phyloP scores from a whole-genome alignment of 768 basidiomycete species.

The Lentinula lateritia region DNA sequence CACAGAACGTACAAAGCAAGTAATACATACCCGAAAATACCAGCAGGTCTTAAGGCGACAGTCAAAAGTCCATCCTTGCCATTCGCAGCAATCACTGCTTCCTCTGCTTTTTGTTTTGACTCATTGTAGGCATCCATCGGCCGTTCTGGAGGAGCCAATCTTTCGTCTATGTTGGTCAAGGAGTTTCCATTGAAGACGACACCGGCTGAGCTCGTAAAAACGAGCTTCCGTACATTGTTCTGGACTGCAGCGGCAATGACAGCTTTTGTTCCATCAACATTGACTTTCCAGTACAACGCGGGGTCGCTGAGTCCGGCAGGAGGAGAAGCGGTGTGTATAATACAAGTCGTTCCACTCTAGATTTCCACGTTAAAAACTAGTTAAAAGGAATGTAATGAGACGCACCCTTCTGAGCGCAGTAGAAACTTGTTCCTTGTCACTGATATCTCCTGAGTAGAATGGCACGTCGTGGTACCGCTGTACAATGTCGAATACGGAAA shows the following conservation, averaged over 20 bases:
- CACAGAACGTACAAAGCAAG: background rate
- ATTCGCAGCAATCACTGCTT: constrained; percentile 79
- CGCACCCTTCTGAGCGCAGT: constrained; percentile 70
- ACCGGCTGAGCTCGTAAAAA: constrained; percentile 92
- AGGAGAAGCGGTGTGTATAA: constrained; percentile 93
- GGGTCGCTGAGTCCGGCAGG: constrained; percentile 60
- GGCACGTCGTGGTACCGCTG: constrained; percentile 84
- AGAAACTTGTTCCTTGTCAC: constrained; percentile 64
- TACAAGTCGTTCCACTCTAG: constrained; percentile 79
- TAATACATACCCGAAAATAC: constrained; percentile 83
- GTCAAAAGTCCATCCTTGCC: constrained; percentile 80
- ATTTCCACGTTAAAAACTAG: constrained; percentile 4
- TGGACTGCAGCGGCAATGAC: constrained; percentile 78
- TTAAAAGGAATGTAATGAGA: background rate
- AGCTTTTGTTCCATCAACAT: constrained; percentile 85
- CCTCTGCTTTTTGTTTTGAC: constrained; percentile 88
- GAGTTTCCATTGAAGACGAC: constrained; percentile 83
- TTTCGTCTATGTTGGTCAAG: constrained; percentile 84
- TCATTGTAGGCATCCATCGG: constrained; percentile 91
- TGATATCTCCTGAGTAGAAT: constrained; percentile 89
- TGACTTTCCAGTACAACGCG: constrained; percentile 84
- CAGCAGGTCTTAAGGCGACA: constrained; percentile 86
- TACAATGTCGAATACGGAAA: constrained; percentile 88
- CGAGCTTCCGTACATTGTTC: constrained; percentile 74
- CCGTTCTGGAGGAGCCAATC: constrained; percentile 64